Percentiles rank a stretch among this genome's conserved stretches.
These are phyloP conservation scores for Diplogelasinospora grovesii DNA, from an alignment of 495 filamentous ascomycete genomes.

Conservation along the genomic window DNA sequence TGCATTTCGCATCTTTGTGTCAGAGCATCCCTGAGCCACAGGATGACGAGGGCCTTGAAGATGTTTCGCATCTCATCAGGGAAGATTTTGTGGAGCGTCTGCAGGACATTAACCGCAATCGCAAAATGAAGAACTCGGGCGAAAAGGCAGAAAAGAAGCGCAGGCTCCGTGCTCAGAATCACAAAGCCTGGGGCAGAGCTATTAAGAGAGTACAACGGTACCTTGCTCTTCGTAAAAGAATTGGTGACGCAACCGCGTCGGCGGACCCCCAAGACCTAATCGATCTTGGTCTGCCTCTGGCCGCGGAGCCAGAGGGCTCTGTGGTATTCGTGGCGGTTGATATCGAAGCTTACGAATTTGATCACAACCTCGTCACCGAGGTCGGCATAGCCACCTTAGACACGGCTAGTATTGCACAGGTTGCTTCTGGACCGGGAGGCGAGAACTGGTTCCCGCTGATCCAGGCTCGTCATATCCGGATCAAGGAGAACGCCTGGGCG, in stretches of 20 bases:
- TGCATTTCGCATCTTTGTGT: constrained; percentile 26
- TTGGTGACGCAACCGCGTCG: neutral
- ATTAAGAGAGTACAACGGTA: constrained; percentile 61
- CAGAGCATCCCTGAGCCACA: constrained; percentile 18
- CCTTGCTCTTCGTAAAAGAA: constrained; percentile 50
- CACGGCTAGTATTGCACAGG: constrained; percentile 46
- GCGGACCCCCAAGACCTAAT: constrained; percentile 1
- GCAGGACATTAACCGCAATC: constrained; percentile 15
- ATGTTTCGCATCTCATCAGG: constrained; percentile 7
- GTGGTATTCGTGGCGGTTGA: constrained; percentile 76
- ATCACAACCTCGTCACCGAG: constrained; percentile 63
- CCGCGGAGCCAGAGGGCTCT: constrained; percentile 37
- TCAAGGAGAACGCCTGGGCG: constrained; percentile 58
- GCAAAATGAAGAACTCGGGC: constrained; percentile 4
- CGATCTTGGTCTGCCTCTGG: constrained; percentile 17
- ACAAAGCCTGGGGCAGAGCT: constrained; percentile 40
- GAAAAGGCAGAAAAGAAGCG: constrained; percentile 39
- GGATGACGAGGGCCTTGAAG: constrained; percentile 14
- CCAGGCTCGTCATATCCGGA: constrained; percentile 65
- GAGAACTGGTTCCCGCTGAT: constrained; percentile 59
- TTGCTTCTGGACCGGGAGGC: constrained; percentile 54
- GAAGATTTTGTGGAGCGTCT: constrained; percentile 10
- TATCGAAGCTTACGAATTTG: constrained; percentile 69
- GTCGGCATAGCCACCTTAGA: constrained; percentile 82
- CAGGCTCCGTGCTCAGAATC: constrained; percentile 35